Conservation (phyloP, 106 monocot species). For the Platanthera zijinensis region DNA sequence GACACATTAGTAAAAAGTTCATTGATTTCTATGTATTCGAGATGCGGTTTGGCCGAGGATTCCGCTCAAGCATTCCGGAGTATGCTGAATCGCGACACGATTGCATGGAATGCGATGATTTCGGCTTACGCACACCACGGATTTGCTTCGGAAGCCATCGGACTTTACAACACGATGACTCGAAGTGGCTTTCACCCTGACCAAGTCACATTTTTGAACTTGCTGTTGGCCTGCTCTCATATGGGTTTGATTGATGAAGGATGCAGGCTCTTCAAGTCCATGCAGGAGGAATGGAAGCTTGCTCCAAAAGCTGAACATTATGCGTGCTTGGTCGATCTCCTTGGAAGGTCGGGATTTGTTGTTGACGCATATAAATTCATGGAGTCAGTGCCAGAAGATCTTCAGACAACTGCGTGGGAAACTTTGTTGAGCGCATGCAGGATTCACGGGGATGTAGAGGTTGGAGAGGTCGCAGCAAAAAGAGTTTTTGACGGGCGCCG, state of each 20-base stretch:
- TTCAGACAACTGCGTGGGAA: constrained; percentile 58
- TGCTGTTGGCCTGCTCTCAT: constrained; percentile 44
- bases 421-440: constrained; percentile 56
- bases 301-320: constrained; percentile 46
- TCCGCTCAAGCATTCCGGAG: constrained; percentile 23
- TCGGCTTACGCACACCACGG: constrained; percentile 49
- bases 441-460: constrained; percentile 33
- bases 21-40: constrained; percentile 56
- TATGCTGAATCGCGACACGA: constrained; percentile 27
- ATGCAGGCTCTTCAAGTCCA: constrained; percentile 27
- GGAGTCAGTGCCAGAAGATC: constrained; percentile 18
- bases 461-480: constrained; percentile 43
- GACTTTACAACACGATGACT: constrained; percentile 32
- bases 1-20: constrained; percentile 43
- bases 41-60: constrained; percentile 38
- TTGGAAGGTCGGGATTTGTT: constrained; percentile 46
- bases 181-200: constrained; percentile 30
- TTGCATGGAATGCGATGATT: constrained; percentile 68
- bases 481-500: constrained; percentile 20
- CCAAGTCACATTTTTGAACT: constrained; percentile 35
- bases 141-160: constrained; percentile 21
- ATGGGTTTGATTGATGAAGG: constrained; percentile 50
- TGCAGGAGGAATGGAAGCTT: constrained; percentile 45
- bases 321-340: constrained; percentile 54
- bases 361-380: constrained; percentile 32